These are phyloP conservation scores for Aspergillus sp. DNA, from an alignment of 2,329 filamentous ascomycete species.

Conservation along the genomic window DNA sequence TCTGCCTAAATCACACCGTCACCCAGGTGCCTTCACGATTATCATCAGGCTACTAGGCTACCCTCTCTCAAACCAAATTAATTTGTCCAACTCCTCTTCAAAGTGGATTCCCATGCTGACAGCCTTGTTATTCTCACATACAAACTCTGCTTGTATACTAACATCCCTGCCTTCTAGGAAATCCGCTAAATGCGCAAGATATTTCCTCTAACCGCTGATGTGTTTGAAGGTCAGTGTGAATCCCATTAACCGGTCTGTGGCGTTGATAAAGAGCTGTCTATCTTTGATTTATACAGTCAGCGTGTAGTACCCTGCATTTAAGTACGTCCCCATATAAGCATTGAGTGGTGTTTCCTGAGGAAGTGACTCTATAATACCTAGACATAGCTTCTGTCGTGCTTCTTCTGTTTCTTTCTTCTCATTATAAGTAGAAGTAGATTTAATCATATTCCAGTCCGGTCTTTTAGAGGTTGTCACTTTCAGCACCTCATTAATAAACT, in stretches of 20 bases:
- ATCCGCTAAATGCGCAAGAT: constrained; percentile 18
- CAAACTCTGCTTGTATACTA: constrained; percentile 13
- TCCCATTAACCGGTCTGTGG: constrained; percentile 25
- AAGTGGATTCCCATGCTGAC: constrained; percentile 16
- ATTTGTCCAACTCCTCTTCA: constrained; percentile 11
- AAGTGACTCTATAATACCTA: background rate
- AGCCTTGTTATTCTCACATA: constrained; percentile 10
- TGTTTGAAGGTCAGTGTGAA: constrained; percentile 29
- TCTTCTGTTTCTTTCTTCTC: background rate
- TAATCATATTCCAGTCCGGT: constrained; percentile 10
- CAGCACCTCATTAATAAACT: constrained; percentile 20
- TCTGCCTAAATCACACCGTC: too few relatives aligned
- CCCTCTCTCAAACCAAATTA: constrained; percentile 23
- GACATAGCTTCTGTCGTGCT: too few relatives aligned
- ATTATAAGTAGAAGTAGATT: background rate
- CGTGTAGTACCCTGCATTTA: constrained; percentile 20
- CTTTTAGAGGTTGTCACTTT: constrained; percentile 10
- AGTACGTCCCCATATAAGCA: constrained; percentile 18
- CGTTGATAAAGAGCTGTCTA: constrained; percentile 24
- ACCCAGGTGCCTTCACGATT: too few relatives aligned
- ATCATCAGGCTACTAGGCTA: too few relatives aligned
- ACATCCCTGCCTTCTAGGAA: constrained; percentile 8
- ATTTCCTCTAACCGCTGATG: constrained; percentile 18
- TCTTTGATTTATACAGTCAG: constrained; percentile 20
- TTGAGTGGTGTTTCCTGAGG: constrained; percentile 12